These are phyloP conservation scores for Pythium diclinum DNA, from an alignment of 352 stramenopile genomes.

Conservation along the genomic window DNA sequence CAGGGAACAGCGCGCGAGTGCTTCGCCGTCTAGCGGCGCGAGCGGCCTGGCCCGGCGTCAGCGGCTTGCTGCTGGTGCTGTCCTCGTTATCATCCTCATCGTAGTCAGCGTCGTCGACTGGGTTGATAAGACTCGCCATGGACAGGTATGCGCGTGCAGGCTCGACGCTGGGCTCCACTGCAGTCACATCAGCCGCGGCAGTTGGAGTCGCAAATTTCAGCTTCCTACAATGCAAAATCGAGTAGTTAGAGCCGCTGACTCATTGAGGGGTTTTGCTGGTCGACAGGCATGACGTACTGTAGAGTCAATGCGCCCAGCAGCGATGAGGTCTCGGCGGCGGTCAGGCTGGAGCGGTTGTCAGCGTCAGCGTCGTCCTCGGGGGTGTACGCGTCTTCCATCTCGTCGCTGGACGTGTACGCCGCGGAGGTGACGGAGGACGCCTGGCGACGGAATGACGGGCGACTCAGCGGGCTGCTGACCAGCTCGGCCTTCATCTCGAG, in stretches of 20 bases:
- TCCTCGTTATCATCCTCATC: slow-evolving; percentile 6
- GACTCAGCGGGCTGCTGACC: background rate
- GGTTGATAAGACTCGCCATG: slow-evolving; percentile 20
- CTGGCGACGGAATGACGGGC: slow-evolving; percentile 11
- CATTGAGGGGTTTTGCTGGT: background rate
- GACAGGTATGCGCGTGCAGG: slow-evolving; percentile 19
- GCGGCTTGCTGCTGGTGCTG: slow-evolving; percentile 8
- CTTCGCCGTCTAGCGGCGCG: slow-evolving; percentile 29
- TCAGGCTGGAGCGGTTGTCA: slow-evolving; percentile 3
- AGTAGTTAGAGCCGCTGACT: background rate
- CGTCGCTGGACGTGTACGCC: slow-evolving; percentile 19
- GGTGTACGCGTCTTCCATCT: slow-evolving; percentile 19
- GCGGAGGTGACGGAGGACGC: slow-evolving; percentile 9
- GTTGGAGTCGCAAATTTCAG: slow-evolving; percentile 15
- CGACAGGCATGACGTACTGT: slow-evolving; percentile 18
- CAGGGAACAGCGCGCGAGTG: slow-evolving; percentile 43
- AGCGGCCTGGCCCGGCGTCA: slow-evolving; percentile 13
- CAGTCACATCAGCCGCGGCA: background rate
- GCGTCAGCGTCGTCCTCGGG: slow-evolving; percentile 14
- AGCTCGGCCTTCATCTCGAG: slow-evolving; percentile 19
- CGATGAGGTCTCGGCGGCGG: slow-evolving; percentile 18
- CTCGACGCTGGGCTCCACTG: background rate
- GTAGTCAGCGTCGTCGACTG: slow-evolving; percentile 9
- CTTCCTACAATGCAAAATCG: slow-evolving; percentile 9
- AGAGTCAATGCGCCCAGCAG: slow-evolving; percentile 24